Conservation (phyloP, 2,329 filamentous ascomycete species). For the Onygenales sp. region DNA sequence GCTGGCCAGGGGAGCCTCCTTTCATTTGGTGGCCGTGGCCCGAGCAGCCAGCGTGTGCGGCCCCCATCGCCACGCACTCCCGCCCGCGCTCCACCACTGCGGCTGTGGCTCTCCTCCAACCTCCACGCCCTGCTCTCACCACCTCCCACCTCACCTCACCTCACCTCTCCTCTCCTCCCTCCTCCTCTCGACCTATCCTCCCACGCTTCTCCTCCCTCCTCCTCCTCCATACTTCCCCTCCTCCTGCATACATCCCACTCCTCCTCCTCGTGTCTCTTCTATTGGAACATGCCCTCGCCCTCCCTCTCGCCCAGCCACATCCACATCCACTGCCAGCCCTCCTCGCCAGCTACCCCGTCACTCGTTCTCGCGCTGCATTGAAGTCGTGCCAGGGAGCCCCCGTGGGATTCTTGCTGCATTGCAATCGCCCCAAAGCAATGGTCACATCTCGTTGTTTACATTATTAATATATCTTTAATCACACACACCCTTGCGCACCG, state of each 20-base stretch:
- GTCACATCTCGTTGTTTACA: not conserved
- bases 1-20: too few relatives aligned
- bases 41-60: too few relatives aligned
- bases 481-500: not conserved
- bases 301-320: not conserved
- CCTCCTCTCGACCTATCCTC: conserved; percentile 1
- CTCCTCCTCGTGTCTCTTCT: not conserved
- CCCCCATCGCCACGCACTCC: too few relatives aligned
- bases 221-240: conserved; percentile 18
- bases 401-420: not conserved
- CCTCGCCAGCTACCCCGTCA: not conserved
- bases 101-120: conserved; percentile 19
- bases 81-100: conserved; percentile 10
- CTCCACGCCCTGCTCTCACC: not conserved
- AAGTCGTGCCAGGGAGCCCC: not conserved
- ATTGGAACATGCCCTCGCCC: not conserved
- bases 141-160: not conserved
- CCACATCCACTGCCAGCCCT: not conserved
- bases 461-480: conserved; percentile 3
- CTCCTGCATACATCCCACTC: conserved; percentile 6
- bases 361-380: not conserved
- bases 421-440: conserved; percentile 1
- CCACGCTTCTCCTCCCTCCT: conserved; percentile 14
- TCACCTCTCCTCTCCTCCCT: conserved; percentile 6
- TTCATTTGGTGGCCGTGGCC: too few relatives aligned